Conservation (phyloP, 495 filamentous ascomycete species). For the Annulohypoxylon stygium region DNA sequence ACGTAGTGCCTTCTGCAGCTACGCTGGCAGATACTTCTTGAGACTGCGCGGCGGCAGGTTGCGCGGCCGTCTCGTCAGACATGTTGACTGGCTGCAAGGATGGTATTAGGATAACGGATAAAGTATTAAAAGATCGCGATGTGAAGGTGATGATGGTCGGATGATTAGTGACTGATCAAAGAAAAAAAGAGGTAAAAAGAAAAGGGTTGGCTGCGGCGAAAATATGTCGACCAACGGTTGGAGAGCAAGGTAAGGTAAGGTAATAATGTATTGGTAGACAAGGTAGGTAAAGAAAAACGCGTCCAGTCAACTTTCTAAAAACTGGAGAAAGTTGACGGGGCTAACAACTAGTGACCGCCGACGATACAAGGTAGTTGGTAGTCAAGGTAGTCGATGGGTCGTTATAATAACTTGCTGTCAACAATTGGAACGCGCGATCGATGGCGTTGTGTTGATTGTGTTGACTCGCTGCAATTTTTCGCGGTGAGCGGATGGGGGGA, state of each 20-base stretch:
- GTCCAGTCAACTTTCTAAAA: slow-evolving; percentile 46
- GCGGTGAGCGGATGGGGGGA: slow-evolving; percentile 16
- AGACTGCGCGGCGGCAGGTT: slow-evolving; percentile 47
- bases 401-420: not conserved
- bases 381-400: slow-evolving; percentile 32
- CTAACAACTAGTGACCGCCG: slow-evolving; percentile 40
- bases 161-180: slow-evolving; percentile 18
- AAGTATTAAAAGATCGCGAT: slow-evolving; percentile 29
- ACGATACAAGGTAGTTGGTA: slow-evolving; percentile 19
- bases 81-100: slow-evolving; percentile 36
- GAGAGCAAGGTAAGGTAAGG: slow-evolving; percentile 8
- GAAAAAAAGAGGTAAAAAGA: slow-evolving; percentile 9
- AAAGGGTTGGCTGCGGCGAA: slow-evolving; percentile 43
- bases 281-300: slow-evolving; percentile 47
- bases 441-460: slow-evolving; percentile 31
- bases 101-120: slow-evolving; percentile 7
- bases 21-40: slow-evolving; percentile 26
- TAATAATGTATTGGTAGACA: not conserved
- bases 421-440: slow-evolving; percentile 44
- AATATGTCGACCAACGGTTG: slow-evolving; percentile 47
- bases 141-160: slow-evolving; percentile 24
- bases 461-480: not conserved
- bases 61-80: slow-evolving; percentile 50
- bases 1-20: slow-evolving; percentile 21
- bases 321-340: slow-evolving; percentile 41